Conservation (phyloP, 495 filamentous ascomycete species). For the Tuber microsphaerosporum region DNA sequence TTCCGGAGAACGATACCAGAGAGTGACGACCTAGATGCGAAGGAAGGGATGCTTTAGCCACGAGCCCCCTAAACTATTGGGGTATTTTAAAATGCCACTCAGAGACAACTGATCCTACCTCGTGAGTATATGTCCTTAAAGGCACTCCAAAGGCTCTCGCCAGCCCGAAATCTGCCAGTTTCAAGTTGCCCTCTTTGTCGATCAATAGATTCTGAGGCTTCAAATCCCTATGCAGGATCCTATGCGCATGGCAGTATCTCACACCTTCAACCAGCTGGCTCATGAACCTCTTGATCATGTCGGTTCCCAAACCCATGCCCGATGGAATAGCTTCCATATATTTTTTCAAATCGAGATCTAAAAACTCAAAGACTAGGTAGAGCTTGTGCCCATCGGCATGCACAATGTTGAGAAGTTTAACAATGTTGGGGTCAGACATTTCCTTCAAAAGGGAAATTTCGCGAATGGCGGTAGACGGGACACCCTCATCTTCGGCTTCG, state of each 20-base stretch:
- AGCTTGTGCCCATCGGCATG: constrained; percentile 95
- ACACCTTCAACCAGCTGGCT: constrained; percentile 84
- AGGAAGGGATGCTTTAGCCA: constrained; percentile 1
- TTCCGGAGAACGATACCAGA: constrained; percentile 98
- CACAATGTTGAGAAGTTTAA: constrained; percentile 85
- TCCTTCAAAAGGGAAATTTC: constrained; percentile 95
- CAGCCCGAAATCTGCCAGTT: constrained; percentile 95
- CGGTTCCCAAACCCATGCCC: constrained; percentile 73
- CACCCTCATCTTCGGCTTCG: constrained; percentile 94
- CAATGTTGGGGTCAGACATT: constrained; percentile 93
- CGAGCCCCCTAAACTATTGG: neutral
- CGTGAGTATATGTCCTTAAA: constrained; percentile 93
- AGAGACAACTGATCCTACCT: constrained; percentile 48
- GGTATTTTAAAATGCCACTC: neutral
- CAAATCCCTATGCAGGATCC: constrained; percentile 88
- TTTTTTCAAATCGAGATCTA: constrained; percentile 91
- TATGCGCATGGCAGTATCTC: constrained; percentile 91
- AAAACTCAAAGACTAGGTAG: constrained; percentile 89
- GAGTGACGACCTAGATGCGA: constrained; percentile 68
- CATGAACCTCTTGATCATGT: constrained; percentile 98
- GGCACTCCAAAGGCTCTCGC: constrained; percentile 95
- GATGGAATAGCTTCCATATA: constrained; percentile 97
- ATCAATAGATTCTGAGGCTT: constrained; percentile 98
- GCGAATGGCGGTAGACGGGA: constrained; percentile 91
- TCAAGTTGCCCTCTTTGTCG: constrained; percentile 87